Base-by-base conservation (phyloP, 805 yeast species). In the Starmerella roubikii region DNA sequence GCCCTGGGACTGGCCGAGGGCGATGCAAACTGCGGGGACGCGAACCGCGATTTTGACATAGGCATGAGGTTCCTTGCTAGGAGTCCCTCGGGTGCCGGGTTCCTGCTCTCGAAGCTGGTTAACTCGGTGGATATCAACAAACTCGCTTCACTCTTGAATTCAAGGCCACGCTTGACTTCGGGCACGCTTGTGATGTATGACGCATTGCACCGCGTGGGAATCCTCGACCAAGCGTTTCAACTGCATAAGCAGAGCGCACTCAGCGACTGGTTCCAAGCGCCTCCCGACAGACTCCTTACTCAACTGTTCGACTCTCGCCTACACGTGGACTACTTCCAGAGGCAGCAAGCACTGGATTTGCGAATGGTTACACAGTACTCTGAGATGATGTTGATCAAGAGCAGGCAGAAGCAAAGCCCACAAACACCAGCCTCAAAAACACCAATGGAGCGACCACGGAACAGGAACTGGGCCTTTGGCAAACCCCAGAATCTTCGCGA, bases 171-270 rank as follows among this genome's bases (percentile, higher is more conserved):
- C 1, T 20, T 41, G 9, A 30, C 43, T 2, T 41, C 48, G 1
- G 48, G 50, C 12, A 44, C 45, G 16, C 23, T 45, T 3, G 6
- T 16, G 1, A 30, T 44, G 13, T 44, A 32, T 24, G 6, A 17
- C 7, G 18, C 25, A 9, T 22, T 44, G 4, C 6, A 24, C 1
- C 19, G 21, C 9, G 21, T 41, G 10, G 18, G n/a, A 7, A 26
- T 46, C 6, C 33, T 44, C 3, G 46, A 46, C 19, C 35, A 32
- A 4, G 22, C n/a, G 3, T 39, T 46, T 18, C 47, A 44, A 25
- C 4, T 15, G 9, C 2, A 23, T 1, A 35, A 34, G 15, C 17
- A 4, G 6, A 4, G 7, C 3, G 9, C 30, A 4, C 35, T 45
- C 16, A 28, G 22, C 3, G 3, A 22, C 3, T 45, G 46, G 46